Evolutionary conservation across 2,329 filamentous ascomycete genomes (phyloP), one percentile per base, ranked within the genome.

Genomic region (Dactylellina haptotyla): DNA sequence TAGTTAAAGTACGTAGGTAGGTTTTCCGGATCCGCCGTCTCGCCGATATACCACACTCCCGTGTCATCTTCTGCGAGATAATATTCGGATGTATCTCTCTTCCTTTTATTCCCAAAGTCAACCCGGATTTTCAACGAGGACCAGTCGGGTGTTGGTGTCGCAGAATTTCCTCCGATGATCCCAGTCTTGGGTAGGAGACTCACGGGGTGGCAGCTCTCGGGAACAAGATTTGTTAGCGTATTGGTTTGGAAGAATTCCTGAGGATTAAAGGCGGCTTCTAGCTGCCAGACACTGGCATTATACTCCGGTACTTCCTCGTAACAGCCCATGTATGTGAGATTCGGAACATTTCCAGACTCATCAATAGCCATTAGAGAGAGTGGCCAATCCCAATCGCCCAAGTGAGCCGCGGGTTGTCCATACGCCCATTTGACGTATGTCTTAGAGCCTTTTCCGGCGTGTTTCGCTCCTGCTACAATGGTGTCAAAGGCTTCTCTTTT

Each of bases 101-200:
- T 34, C n/a, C 5, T 12, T 23, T 23, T 20, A 8, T 16, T 12
- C 18, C 26, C 41, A 8, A 72, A 46, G 25, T 59, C 46, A 9
- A 65, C 59, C 32, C 34, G 14, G 25, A 72, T 72, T n/a, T 23
- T 20, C 41, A 46, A 18, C 16, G 39, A 58, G n/a, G 28, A 57
- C 64, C 45, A 46, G 20, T 25, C 28, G 20, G 32, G 63, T 2
- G 57, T 46, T 2, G 41, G 51, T 16, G 57, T 57, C 14, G 43
- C 8, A 34, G 25, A 48, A 8, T 4, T 43, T 4, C 16, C 18
- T n/a, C 14, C 43, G 6, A n/a, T 51, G 5, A 34, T 41, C 14
- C 14, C 14, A 5, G 64, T 59, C 30, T 53, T 18, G 1, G 30
- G 34, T 10, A 62, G 16, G 4, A 71, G 37, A 30, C 32, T 41